These are phyloP conservation scores for Hypoxylon fuscum DNA, from an alignment of 495 filamentous ascomycete species.

Conservation along the genomic window DNA sequence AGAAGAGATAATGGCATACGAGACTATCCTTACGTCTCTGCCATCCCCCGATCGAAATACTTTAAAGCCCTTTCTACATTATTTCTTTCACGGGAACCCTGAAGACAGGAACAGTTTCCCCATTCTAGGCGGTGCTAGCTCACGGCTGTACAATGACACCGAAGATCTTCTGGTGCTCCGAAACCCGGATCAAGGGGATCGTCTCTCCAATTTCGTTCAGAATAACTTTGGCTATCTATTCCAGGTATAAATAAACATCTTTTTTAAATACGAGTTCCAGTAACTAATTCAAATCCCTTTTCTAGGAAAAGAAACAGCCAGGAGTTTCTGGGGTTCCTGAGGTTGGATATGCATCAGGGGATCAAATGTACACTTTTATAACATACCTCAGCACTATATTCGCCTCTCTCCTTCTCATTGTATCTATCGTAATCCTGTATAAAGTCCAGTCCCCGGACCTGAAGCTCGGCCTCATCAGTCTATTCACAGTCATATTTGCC, in stretches of 20 bases:
- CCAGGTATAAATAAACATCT: not conserved
- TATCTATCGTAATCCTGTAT: constrained; percentile 41
- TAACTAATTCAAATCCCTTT: not conserved
- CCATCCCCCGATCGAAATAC: not conserved
- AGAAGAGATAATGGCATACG: not conserved
- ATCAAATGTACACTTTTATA: constrained; percentile 1
- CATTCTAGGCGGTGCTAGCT: constrained; percentile 1
- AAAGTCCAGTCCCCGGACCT: constrained; percentile 10
- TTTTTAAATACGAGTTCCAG: not conserved
- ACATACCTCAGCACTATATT: constrained; percentile 21
- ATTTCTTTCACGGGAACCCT: not conserved
- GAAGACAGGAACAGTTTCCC: not conserved
- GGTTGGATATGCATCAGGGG: not conserved
- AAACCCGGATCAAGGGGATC: not conserved
- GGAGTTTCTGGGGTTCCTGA: not conserved
- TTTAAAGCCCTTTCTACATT: not conserved
- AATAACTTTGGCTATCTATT: not conserved
- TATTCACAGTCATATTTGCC: constrained; percentile 45
- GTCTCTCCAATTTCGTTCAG: not conserved
- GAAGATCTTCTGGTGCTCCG: constrained; percentile 6
- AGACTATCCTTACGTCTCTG: not conserved
- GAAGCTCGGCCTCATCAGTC: constrained; percentile 39
- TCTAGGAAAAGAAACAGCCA: not conserved
- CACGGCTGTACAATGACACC: constrained; percentile 1
- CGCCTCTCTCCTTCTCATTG: constrained; percentile 39